phyloP scores from a whole-genome alignment of 164 flowering plant species.

The Magnolia sinica region DNA sequence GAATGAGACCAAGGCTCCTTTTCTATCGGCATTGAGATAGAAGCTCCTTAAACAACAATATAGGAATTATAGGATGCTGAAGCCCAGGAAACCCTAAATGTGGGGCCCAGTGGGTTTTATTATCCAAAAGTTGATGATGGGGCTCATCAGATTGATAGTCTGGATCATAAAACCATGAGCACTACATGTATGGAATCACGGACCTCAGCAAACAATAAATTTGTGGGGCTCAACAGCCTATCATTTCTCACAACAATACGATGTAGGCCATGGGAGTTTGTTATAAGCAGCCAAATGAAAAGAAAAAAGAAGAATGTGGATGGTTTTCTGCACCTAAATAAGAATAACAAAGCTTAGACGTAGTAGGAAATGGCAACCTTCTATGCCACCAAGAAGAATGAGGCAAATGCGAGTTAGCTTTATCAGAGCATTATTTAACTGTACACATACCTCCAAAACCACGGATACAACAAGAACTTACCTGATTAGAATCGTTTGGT shows the following conservation, averaged over 20 bases:
- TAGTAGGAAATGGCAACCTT: neutral
- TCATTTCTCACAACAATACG: neutral
- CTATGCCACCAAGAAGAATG: neutral
- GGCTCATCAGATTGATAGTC: neutral
- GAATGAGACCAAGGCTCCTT: neutral
- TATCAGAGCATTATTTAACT: neutral
- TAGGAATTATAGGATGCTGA: neutral
- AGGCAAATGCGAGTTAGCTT: neutral
- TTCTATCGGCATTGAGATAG: no score
- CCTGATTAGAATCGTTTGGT: conserved; percentile 41
- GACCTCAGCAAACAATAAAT: neutral
- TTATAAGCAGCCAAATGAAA: neutral
- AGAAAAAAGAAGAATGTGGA: neutral
- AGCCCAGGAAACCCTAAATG: neutral
- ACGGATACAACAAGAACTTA: conserved; percentile 16
- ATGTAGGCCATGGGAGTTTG: neutral
- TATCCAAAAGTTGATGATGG: neutral
- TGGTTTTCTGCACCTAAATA: neutral
- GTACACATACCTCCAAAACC: neutral
- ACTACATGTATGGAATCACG: neutral
- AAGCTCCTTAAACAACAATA: neutral
- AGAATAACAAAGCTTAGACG: neutral
- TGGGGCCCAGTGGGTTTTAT: neutral
- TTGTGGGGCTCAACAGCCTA: neutral
- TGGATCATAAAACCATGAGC: neutral